Conservation (phyloP, 495 filamentous ascomycete species). For the Chaetomium cochliodes region DNA sequence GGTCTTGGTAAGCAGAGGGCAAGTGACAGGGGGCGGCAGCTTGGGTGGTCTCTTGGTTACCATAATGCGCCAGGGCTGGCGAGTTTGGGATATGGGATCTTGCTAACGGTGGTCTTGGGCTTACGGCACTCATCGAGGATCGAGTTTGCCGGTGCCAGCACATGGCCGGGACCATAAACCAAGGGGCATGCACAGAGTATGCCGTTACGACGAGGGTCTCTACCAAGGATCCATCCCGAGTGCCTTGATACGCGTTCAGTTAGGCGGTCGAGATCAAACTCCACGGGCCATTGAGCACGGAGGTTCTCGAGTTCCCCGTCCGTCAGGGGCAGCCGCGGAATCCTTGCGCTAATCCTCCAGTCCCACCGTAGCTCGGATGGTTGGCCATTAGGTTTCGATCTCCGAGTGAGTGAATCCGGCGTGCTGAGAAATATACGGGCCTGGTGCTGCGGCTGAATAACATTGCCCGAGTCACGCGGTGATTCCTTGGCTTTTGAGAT, state of each 20-base stretch:
- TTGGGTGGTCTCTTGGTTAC: not conserved
- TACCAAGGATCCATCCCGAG: conserved; percentile 2
- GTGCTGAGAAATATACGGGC: not conserved
- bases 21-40: not conserved
- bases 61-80: conserved; percentile 3
- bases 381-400: too few species aligned
- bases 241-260: not conserved
- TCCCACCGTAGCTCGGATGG: not conserved
- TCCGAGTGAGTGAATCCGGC: too few species aligned
- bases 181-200: not conserved
- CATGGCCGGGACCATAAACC: not conserved
- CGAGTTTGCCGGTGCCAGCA: not conserved
- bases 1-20: not conserved
- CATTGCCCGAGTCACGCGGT: not conserved
- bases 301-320: not conserved
- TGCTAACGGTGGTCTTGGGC: not conserved
- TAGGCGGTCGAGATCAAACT: conserved; percentile 3
- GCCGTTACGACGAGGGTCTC: not conserved
- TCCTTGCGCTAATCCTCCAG: not conserved
- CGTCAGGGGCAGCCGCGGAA: not conserved
- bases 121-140: not conserved
- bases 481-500: not conserved
- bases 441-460: not conserved
- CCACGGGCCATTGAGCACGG: not conserved
- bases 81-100: not conserved